Percentiles rank a stretch among this genome's conserved stretches.
These are phyloP conservation scores for Brassica napus DNA, from an alignment of 345 rosid species.

Conservation along the genomic window Da-Ae NC_063448.1:23446501-23447000, in stretches of 20 bases:
- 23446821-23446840: constrained; percentile 56
- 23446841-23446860: constrained; percentile 80
- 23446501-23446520: no score
- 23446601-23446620: constrained; percentile 47
- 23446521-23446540: no score
- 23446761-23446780: no score
- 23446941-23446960: not conserved
- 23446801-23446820: constrained; percentile 53
- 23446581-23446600: constrained; percentile 44
- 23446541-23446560: no score
- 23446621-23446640: constrained; percentile 5
- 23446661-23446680: not conserved
- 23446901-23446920: constrained; percentile 35
- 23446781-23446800: constrained; percentile 54
- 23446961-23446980: no score
- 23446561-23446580: no score
- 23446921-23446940: constrained; percentile 1
- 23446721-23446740: not conserved
- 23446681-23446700: not conserved
- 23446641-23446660: not conserved
- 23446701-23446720: no score
- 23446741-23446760: no score
- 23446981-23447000: no score
- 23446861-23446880: constrained; percentile 71
- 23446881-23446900: constrained; percentile 73